Conservation (phyloP, 129 eudicot genomes). For the sunflower (Helianthus annuus) region DNA sequence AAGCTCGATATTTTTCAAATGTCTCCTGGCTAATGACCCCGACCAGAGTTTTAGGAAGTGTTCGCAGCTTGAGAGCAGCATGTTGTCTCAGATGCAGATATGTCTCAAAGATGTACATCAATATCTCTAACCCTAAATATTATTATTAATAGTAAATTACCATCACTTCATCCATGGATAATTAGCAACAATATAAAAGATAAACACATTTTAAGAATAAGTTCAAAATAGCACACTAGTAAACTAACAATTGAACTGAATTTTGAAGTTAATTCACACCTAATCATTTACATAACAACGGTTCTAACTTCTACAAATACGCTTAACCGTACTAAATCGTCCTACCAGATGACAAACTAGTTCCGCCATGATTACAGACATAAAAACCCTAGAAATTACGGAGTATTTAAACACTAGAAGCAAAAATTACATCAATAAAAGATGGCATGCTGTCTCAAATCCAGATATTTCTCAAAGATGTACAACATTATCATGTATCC, state of each 20-base stretch:
- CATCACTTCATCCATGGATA: no score
- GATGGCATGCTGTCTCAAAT: no score
- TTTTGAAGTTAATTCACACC: not conserved
- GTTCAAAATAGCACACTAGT: not conserved
- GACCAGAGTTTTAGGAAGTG: no score
- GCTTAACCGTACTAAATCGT: not conserved
- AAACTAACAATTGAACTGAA: not conserved
- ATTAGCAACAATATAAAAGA: not conserved
- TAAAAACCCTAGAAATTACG: constrained; percentile 19
- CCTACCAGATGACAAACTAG: constrained; percentile 3
- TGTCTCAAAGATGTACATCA: constrained; percentile 82
- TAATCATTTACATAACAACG: not conserved
- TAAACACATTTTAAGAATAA: not conserved
- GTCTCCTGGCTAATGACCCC: no score
- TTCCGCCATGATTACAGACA: constrained; percentile 15
- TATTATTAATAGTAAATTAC: no score
- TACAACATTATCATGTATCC: not conserved
- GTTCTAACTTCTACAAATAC: not conserved
- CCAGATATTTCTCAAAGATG: no score
- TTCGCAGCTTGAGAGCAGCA: no score
- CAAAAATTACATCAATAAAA: no score
- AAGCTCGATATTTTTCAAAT: no score
- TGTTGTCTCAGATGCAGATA: constrained; percentile 37
- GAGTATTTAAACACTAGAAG: not conserved
- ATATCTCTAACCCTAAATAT: constrained; percentile 71